Conservation (phyloP, 768 basidiomycete genomes). For the Podaxis sp. region DNA sequence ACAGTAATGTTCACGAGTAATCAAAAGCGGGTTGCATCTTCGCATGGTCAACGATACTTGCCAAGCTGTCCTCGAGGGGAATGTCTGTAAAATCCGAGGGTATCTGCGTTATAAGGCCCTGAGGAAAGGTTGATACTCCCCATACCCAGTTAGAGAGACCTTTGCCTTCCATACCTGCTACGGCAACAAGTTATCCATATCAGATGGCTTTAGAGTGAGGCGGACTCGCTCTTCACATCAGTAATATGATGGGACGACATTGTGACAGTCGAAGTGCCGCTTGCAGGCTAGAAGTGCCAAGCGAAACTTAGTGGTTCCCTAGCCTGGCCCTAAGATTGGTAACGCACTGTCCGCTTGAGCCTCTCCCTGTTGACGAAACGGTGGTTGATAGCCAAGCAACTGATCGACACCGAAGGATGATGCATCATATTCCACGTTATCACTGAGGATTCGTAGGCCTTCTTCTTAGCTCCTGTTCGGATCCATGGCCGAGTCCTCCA, state of each 20-base stretch:
- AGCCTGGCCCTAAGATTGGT: neutral
- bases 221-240: neutral
- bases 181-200: neutral
- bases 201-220: neutral
- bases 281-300: slow-evolving; percentile 2
- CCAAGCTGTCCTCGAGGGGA: neutral
- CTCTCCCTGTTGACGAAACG: neutral
- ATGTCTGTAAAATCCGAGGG: slow-evolving; percentile 7
- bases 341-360: neutral
- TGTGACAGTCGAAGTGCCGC: neutral
- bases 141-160: neutral
- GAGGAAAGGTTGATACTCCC: neutral
- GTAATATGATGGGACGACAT: neutral
- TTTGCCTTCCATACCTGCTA: neutral
- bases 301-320: neutral
- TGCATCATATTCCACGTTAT: neutral
- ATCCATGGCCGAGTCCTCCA: neutral
- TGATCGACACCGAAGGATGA: neutral
- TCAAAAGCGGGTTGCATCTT: neutral
- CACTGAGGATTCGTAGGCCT: neutral
- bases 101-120: neutral
- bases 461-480: neutral
- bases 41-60: neutral
- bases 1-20: neutral
- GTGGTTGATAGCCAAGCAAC: neutral